Evolutionary conservation across 352 stramenopile genomes (phyloP).

Genomic region (Globisporangium apiculatum): DNA sequence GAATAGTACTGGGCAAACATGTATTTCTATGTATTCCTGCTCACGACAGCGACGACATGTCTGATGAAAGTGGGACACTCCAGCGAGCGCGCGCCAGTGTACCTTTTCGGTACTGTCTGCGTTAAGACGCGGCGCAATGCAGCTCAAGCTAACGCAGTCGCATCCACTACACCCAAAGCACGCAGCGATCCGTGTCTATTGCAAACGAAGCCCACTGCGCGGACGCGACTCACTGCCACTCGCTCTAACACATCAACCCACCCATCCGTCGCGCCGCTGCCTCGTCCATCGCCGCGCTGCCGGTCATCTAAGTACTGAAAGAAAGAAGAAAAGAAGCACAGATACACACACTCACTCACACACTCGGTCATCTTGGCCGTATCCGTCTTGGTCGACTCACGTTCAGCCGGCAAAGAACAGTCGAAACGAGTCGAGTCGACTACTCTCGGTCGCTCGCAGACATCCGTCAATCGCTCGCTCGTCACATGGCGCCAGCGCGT

Average conservation of each 20-base stretch:
- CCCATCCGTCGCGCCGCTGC: neutral
- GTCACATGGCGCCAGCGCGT: neutral
- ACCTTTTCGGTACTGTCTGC: no score
- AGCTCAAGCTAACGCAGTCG: neutral
- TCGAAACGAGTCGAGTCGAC: neutral
- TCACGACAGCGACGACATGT: no score
- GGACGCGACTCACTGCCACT: neutral
- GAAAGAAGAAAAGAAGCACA: neutral
- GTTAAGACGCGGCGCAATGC: no score
- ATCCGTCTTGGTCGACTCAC: neutral
- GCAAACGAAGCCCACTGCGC: neutral
- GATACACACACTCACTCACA: neutral
- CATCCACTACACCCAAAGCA: neutral
- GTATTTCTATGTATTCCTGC: no score
- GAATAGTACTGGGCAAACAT: no score
- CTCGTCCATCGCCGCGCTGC: neutral
- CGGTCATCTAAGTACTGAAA: neutral
- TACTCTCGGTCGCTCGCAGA: neutral
- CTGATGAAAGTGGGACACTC: no score
- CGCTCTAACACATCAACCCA: neutral
- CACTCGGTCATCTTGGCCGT: neutral
- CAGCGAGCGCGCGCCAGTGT: no score
- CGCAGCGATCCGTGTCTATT: neutral
- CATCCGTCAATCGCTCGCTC: neutral
- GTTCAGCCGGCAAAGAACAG: no score